A percentile compares a stretch with the other conserved stretches of the same genome.
Conservation (phyloP, 768 basidiomycete genomes). For the Piloderma croceum region DNA sequence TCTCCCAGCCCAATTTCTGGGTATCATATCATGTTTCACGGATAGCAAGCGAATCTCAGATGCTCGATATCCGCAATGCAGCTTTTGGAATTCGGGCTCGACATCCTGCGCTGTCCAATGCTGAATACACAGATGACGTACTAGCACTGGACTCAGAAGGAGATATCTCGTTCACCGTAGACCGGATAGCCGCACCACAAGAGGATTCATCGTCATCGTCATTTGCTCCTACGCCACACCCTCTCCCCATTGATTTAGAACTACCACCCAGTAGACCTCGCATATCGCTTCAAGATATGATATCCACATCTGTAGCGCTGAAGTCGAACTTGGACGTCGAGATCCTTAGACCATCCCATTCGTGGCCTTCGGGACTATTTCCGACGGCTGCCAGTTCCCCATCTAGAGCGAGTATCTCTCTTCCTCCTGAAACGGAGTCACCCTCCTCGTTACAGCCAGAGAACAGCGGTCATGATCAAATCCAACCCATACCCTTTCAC, state of each 20-base stretch:
- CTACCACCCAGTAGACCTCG: too few relatives aligned
- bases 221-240: not conserved
- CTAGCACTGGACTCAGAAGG: too few relatives aligned
- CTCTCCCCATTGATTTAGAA: not conserved
- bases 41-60: constrained; percentile 61
- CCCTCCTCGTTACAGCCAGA: constrained; percentile 10
- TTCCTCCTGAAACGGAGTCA: constrained; percentile 13
- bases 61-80: constrained; percentile 59
- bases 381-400: constrained; percentile 26
- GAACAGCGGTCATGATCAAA: constrained; percentile 1
- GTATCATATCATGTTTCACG: constrained; percentile 51
- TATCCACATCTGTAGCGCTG: constrained; percentile 63
- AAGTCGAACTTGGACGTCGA: constrained; percentile 67
- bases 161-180: too few relatives aligned
- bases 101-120: constrained; percentile 1
- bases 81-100: constrained; percentile 43
- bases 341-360: constrained; percentile 43
- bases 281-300: constrained; percentile 72
- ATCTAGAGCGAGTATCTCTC: constrained; percentile 12
- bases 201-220: too few relatives aligned
- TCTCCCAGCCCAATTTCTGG: constrained; percentile 65
- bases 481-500: constrained; percentile 35
- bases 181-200: too few relatives aligned
- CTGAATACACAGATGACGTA: constrained; percentile 16
- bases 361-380: constrained; percentile 50